phyloP scores from a whole-genome alignment of 2,329 filamentous ascomycete species.

The Madurella mycetomatis region DNA sequence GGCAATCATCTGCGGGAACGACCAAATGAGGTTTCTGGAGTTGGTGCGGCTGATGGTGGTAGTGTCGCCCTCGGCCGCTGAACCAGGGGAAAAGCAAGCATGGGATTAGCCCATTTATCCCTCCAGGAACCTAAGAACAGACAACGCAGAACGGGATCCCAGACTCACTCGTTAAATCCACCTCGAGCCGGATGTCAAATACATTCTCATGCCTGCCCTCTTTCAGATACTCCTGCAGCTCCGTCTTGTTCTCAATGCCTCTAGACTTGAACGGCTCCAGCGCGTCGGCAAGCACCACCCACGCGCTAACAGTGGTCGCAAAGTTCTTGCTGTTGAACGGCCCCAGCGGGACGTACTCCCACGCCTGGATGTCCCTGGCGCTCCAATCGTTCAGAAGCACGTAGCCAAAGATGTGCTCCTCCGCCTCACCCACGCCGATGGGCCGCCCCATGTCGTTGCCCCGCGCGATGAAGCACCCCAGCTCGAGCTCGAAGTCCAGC shows the following conservation, averaged over 20 bases:
- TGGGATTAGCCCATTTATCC: background rate
- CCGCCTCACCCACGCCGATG: slow-evolving; percentile 59
- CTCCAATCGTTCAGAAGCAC: slow-evolving; percentile 88
- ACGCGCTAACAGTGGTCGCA: slow-evolving; percentile 69
- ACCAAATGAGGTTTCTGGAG: slow-evolving; percentile 69
- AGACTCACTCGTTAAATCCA: slow-evolving; percentile 56
- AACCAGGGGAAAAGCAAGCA: background rate
- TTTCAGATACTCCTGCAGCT: slow-evolving; percentile 45
- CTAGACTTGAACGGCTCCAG: slow-evolving; percentile 52
- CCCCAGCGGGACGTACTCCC: slow-evolving; percentile 79
- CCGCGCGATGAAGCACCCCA: slow-evolving; percentile 69
- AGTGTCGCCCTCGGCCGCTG: slow-evolving; percentile 42
- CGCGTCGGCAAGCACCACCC: slow-evolving; percentile 74
- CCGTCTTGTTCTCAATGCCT: slow-evolving; percentile 31
- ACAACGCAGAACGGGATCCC: background rate
- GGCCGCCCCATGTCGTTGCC: slow-evolving; percentile 61
- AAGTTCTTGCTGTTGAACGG: slow-evolving; percentile 86
- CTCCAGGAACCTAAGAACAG: background rate
- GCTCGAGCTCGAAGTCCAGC: slow-evolving; percentile 75
- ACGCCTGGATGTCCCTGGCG: slow-evolving; percentile 74
- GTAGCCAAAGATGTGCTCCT: slow-evolving; percentile 70
- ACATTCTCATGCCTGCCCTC: slow-evolving; percentile 56
- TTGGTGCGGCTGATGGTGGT: slow-evolving; percentile 58
- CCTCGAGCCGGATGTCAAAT: slow-evolving; percentile 65
- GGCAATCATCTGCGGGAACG: slow-evolving; percentile 77